These are phyloP conservation scores for Scopulariopsis brevicaulis DNA, from an alignment of 2,329 filamentous ascomycete genomes.

Conservation along the genomic window DNA sequence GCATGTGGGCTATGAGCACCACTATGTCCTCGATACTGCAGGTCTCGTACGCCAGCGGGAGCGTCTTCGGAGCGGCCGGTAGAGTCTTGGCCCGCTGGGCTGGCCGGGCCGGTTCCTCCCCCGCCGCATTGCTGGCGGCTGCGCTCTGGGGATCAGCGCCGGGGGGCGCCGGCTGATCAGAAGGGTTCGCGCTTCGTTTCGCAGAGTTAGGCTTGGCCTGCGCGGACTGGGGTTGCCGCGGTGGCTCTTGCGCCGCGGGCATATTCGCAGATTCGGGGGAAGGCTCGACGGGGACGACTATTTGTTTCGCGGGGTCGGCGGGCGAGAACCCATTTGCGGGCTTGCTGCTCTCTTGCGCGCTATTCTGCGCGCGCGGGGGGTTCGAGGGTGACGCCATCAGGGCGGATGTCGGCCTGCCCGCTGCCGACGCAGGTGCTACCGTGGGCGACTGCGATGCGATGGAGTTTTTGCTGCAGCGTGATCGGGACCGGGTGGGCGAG, in stretches of 20 bases:
- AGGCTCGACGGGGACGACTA: background rate
- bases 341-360: background rate
- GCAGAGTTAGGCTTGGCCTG: background rate
- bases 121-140: conserved; percentile 15
- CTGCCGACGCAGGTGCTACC: background rate
- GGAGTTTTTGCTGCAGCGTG: background rate
- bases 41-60: conserved; percentile 69
- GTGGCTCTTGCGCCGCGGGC: background rate
- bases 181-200: conserved; percentile 4
- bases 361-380: background rate
- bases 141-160: conserved; percentile 13
- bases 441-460: background rate
- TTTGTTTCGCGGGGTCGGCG: background rate
- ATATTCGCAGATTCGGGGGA: background rate
- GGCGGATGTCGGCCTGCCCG: background rate
- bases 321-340: background rate
- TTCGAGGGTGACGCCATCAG: conserved; percentile 1
- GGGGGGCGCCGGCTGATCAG: background rate
- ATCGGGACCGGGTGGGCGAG: background rate
- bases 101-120: conserved; percentile 12
- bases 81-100: conserved; percentile 44
- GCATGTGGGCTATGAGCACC: conserved; percentile 84
- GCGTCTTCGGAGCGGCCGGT: conserved; percentile 37
- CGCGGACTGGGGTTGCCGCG: background rate
- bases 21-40: conserved; percentile 81